Base-by-base conservation (phyloP, 805 yeast species). In the Grigorovia transvaalensis region DNA sequence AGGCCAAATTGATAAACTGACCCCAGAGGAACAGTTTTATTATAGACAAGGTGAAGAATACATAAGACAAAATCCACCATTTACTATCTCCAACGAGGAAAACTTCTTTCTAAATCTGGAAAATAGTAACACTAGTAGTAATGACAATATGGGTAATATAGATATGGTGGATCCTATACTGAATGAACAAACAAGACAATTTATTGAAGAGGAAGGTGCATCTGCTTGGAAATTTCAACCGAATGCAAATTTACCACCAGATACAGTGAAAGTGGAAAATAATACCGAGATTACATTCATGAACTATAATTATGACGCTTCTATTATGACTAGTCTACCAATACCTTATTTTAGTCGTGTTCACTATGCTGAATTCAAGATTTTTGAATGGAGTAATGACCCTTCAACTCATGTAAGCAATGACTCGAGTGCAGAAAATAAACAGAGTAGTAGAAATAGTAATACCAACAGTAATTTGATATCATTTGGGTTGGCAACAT, bases 181-280 rank as follows among this genome's bases (percentile, higher is more conserved):
- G 23, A 66, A 65, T 48, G 69, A 63, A 19, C 63, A 67, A 51
- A 63, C 71, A 2, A 55, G 59, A 50, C 65, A 60, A 45, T 68
- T 84, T 19, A 86, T 88, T 29, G 95, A 88, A 58, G 95, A 88
- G 56, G 89, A 88, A 64, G 96, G 96, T 2, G 84, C 90, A 1
- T 69, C 76, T 15, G 98, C 97, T 1, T 90, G 95, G 87, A 95
- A 90, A 59, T 91, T 93, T 62, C 75, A 73, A 50, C 81, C 83
- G 20, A 71, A 71, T 60, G 66, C 74, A 9, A 76, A 77, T 67
- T 66, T 79, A 35, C 79, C 77, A 55, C 76, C 74, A 68, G 81
- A 74, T 60, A 80, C 76, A 56, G 75, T 80, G 50, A 57, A 78
- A 42, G 85, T 91, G 6, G 75, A 80, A 43, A 85, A 85, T 62